Percentiles rank a stretch among this genome's conserved stretches.
These are phyloP conservation scores for Oryza brachyantha DNA, from an alignment of 176 grass and related monocot species.

Conservation along the genomic window DNA sequence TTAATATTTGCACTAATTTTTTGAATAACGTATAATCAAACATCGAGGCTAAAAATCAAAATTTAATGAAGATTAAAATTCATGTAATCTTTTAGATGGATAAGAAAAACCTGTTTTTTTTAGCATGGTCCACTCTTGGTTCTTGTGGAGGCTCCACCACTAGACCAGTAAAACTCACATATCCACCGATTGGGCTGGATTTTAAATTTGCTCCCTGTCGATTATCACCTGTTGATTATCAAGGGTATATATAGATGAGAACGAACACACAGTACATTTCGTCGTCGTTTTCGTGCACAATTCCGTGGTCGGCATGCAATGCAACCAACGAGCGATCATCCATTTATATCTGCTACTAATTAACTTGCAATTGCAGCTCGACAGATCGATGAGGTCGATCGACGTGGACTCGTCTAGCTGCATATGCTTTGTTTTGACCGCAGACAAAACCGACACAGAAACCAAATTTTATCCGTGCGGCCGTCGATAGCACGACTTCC, in stretches of 20 bases:
- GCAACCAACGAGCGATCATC: not conserved
- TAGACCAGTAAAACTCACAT: not conserved
- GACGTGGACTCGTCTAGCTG: not conserved
- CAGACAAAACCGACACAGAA: not conserved
- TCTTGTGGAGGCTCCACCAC: not conserved
- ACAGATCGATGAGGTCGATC: not conserved
- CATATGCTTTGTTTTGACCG: not conserved
- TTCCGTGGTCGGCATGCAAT: not conserved
- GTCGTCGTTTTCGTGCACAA: not conserved
- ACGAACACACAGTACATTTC: not conserved
- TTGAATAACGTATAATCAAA: too few relatives aligned
- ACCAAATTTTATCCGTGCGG: not conserved
- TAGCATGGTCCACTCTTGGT: not conserved
- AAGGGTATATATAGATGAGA: not conserved
- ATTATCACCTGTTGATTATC: too few relatives aligned
- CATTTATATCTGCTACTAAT: too few relatives aligned
- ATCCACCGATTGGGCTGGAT: too few relatives aligned
- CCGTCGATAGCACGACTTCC: not conserved
- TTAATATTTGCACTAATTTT: too few relatives aligned
- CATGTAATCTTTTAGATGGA: too few relatives aligned
- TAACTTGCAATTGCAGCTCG: too few relatives aligned
- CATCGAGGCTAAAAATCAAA: too few relatives aligned
- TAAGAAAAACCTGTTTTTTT: not conserved
- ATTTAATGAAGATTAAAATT: too few relatives aligned
- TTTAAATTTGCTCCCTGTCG: too few relatives aligned